Base-by-base conservation (phyloP, 208 protist genomes). In the Crithidia mellificae region DNA sequence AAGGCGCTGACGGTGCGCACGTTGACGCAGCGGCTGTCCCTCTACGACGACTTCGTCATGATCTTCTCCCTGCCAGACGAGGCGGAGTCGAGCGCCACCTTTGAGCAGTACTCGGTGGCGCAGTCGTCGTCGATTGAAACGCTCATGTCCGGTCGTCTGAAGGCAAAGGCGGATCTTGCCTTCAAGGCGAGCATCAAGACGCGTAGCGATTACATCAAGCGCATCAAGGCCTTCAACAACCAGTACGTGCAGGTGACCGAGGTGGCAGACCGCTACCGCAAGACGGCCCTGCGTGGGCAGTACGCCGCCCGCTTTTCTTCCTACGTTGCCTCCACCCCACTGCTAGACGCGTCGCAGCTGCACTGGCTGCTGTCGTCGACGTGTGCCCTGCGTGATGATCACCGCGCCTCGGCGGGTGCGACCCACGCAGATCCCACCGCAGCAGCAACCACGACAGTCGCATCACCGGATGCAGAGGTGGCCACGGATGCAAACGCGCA, bases 121-220 rank as follows among this genome's bases (percentile, higher is more conserved):
- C 85, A 93, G 74, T 66, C 63, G n/a, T 72, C 64, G 0, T 77
- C 74, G 15, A 44, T 95, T 6, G 81, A 89, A 19, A 83, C 77
- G 12, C 72, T 92, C 51, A 91, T 95, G 76, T 84, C 83, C 22
- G 78, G 79, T 52, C 68, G 87, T 1, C 87, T 78, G 7, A 89
- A 92, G 54, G 57, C 67, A 14, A 95, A 92, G 77, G 75, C 82
- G 6, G 90, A 92, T 47, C 49, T 78, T 17, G 86, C 87, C 2
- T 77, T 85, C 62, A 89, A 91, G 50, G 68, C 63, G 1, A 74
- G 76, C 59, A 79, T 93, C 34, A 88, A 90, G 63, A 76, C 77
- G 2, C 82, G 90, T 49, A 81, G 76, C 53, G 86, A 92, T 70
- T 88, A 90, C 76, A 86, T 95, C 62, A 85, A 93, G 53, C 84